These are phyloP conservation scores for Lichtheimia hyalospora DNA, from an alignment of 371 early-diverging fungal genomes.

Conservation along the genomic window DNA sequence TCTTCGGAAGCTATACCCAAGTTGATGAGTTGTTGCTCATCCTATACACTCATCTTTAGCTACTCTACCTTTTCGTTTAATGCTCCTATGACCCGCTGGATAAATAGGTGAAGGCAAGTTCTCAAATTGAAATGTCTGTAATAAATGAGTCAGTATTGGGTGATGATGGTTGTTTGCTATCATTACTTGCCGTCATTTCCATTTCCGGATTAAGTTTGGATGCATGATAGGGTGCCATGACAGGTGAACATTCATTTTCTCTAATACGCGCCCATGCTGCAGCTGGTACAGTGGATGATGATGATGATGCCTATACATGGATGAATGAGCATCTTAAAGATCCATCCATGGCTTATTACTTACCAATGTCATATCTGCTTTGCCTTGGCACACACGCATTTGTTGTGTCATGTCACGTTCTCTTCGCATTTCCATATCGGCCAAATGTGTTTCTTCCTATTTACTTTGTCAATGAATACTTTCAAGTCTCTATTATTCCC, in stretches of 20 bases:
- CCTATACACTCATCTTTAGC: too few relatives aligned
- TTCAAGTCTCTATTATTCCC: not conserved
- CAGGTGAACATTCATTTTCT: constrained; percentile 26
- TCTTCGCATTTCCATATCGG: constrained; percentile 45
- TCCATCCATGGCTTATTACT: not conserved
- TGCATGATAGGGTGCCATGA: constrained; percentile 34
- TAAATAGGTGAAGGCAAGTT: constrained; percentile 32
- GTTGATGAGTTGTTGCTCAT: too few relatives aligned
- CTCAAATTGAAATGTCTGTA: constrained; percentile 41
- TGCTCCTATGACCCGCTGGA: constrained; percentile 23
- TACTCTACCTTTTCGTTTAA: constrained; percentile 44
- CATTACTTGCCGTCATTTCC: constrained; percentile 39
- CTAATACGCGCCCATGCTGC: constrained; percentile 40
- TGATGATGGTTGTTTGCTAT: not conserved
- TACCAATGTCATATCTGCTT: not conserved
- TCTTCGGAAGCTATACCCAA: constrained; percentile 33
- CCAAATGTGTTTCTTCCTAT: constrained; percentile 45
- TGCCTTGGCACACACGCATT: constrained; percentile 19
- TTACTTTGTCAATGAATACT: not conserved
- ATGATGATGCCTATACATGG: not conserved
- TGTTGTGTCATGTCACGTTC: constrained; percentile 36
- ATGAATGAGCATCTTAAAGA: not conserved
- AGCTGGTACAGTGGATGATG: constrained; percentile 24
- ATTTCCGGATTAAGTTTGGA: constrained; percentile 48
- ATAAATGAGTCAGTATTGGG: not conserved